These are phyloP conservation scores for Hyaloscypha bicolor DNA, from an alignment of 495 filamentous ascomycete genomes.

Conservation along the genomic window DNA sequence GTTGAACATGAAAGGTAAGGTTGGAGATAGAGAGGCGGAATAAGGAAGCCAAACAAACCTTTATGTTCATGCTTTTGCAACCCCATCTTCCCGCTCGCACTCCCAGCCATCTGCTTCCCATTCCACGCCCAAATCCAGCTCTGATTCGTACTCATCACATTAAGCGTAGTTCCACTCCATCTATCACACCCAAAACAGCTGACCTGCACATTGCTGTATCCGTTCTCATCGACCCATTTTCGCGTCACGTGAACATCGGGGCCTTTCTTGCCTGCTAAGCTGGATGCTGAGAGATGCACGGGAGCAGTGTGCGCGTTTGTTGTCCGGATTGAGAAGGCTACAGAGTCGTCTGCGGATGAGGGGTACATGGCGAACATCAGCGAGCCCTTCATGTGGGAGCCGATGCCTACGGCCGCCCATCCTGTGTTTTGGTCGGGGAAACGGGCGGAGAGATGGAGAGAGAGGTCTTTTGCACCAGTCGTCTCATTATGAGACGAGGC, in stretches of 20 bases:
- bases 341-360: not conserved
- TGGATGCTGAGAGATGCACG: not conserved
- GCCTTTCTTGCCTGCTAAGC: not conserved
- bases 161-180: not conserved
- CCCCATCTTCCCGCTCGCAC: not conserved
- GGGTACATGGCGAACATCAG: slow-evolving; percentile 23
- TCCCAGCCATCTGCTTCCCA: not conserved
- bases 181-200: slow-evolving; percentile 21
- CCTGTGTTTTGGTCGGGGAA: slow-evolving; percentile 1
- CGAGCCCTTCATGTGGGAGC: slow-evolving; percentile 12
- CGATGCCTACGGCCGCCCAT: slow-evolving; percentile 18
- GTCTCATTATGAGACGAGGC: slow-evolving; percentile 2
- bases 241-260: slow-evolving; percentile 5
- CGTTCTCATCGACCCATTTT: slow-evolving; percentile 5
- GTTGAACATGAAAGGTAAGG: not conserved
- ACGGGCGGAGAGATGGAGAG: slow-evolving; percentile 13
- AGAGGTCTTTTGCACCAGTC: slow-evolving; percentile 11
- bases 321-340: slow-evolving; percentile 9
- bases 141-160: not conserved
- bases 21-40: not conserved
- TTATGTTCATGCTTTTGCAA: not conserved
- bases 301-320: slow-evolving; percentile 2
- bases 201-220: slow-evolving; percentile 9
- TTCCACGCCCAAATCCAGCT: slow-evolving; percentile 22
- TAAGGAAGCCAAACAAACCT: not conserved